Evolutionary conservation across 176 grass and related monocot genomes (phyloP), one percentile per base, ranked within the genome.

Genomic region (Phoenix dactylifera): DNA sequence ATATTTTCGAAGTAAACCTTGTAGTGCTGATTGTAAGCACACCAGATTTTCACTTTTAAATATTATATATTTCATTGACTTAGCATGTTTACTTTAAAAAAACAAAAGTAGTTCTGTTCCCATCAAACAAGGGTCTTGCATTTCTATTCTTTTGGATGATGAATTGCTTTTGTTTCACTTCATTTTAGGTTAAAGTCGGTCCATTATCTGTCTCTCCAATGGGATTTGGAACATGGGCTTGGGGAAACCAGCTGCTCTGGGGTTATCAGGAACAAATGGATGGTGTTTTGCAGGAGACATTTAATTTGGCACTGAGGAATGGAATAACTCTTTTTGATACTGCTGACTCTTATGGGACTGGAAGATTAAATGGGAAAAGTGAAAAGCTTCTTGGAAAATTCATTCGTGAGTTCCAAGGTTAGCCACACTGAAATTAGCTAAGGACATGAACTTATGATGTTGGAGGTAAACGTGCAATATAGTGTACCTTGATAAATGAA

Each of bases 181-280:
- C 48, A 74, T 24, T 58, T 0, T 73, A 91, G 92, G 87, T 97
- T 75, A 97, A 91, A 73, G 26, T 97, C 25, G 87, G 92, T 7
- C 72, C 92, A 20, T 51, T 85, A 32, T 85, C 58, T 44, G 76
- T 91, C 49, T 88, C 87, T 23, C 87, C 87, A 6, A 97, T 91
- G 92, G 92, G 87, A 72, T 88, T 97, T 65, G 87, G 92, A 60
- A 97, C 92, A 19, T 97, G 92, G 92, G 92, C 92, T 12, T 88
- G 92, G 87, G 87, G 87, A 68, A 97, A 97, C 58, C 81, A 97
- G 57, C 59, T 92, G 12, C 81, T 92, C 2, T 97, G 93, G 93
- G 87, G 84, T 7, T 97, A 97, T 69, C 70, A 87, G 75, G 81
- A 97, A 78, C 83, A 73, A 50, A 92, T 97, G 87, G 78, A 97